Base-by-base conservation (phyloP, 345 rosid species). In the Passiflora organensis region DNA sequence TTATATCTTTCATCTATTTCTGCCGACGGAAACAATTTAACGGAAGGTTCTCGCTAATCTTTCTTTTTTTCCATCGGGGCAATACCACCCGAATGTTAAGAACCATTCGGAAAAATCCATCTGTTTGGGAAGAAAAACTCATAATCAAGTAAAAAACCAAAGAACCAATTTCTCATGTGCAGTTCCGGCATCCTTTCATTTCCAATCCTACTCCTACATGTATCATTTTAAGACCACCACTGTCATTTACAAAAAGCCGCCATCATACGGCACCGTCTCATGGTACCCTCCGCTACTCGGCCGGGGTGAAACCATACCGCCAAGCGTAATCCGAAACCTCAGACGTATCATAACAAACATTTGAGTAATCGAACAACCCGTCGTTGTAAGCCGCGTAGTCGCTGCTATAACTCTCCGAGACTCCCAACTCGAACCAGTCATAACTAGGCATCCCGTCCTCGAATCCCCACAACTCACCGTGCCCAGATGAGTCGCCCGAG, bases 331-430 rank as follows among this genome's bases (percentile, higher is more conserved):
- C 78, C 0, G 59, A 55, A 28, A 41, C 34, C 22, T 62, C 74
- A 52, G 80, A 44, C 36, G 66, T 23, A 43, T 59, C 80, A 32
- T 64, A 70, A 36, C 64, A 67, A 13, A 59, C 76, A 47, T 73
- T 53, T 2, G 80, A 62, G 56, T 72, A 72, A 15, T 76, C 80
- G 63, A 75, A 73, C 43, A 79, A 44, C 8, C 75, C 68, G 18
- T 67, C 83, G 0, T 69, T 54, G 44, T 61, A 72, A 51, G 60
- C 74, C 56, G 37, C 68, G 46, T 54, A 68, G 0, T 38, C 73
- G 13, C 43, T 23, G 6, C 52, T 24, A 21, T 43, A 42, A 14
- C 12, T 16, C 0, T 22, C 72, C 6, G 14, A 54, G 13, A n/a
- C 34, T 23, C 72, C 76, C 39, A 65, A n/a, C 49, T 46, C 80